These are phyloP conservation scores for Trichoderma sp. DNA, from an alignment of 2,329 filamentous ascomycete genomes.

Conservation along the genomic window DNA sequence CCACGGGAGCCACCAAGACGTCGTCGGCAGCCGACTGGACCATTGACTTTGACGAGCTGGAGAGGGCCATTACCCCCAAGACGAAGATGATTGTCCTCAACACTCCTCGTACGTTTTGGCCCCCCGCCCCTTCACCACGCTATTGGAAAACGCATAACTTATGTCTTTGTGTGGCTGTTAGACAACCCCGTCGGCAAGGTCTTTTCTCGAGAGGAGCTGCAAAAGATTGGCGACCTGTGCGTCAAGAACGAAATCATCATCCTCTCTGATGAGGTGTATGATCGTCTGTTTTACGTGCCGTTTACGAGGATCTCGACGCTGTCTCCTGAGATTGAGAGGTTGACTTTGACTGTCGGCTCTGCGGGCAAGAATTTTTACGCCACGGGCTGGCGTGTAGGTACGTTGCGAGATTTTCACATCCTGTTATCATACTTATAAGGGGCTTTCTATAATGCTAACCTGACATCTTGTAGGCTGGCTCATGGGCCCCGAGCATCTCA, in stretches of 20 bases:
- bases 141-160: background rate
- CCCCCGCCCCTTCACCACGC: background rate
- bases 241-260: conserved; percentile 94
- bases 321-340: conserved; percentile 82
- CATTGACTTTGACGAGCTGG: conserved; percentile 80
- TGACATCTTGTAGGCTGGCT: conserved; percentile 66
- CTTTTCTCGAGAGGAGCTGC: conserved; percentile 79
- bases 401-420: background rate
- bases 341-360: conserved; percentile 92
- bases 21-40: conserved; percentile 87
- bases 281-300: conserved; percentile 90
- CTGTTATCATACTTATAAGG: too few relatives aligned
- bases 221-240: conserved; percentile 82
- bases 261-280: conserved; percentile 90
- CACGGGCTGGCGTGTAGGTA: conserved; percentile 88
- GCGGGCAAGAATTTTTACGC: conserved; percentile 98
- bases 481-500: conserved; percentile 83
- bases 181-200: conserved; percentile 98
- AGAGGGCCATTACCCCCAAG: conserved; percentile 76
- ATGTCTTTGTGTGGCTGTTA: conserved; percentile 29
- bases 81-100: conserved; percentile 97
- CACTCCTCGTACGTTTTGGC: conserved; percentile 57
- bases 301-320: conserved; percentile 92
- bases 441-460: background rate
- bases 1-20: conserved; percentile 74